Conservation (phyloP, 1,139 yeast genomes). For the Lodderomyces oxycetoniae region DNA sequence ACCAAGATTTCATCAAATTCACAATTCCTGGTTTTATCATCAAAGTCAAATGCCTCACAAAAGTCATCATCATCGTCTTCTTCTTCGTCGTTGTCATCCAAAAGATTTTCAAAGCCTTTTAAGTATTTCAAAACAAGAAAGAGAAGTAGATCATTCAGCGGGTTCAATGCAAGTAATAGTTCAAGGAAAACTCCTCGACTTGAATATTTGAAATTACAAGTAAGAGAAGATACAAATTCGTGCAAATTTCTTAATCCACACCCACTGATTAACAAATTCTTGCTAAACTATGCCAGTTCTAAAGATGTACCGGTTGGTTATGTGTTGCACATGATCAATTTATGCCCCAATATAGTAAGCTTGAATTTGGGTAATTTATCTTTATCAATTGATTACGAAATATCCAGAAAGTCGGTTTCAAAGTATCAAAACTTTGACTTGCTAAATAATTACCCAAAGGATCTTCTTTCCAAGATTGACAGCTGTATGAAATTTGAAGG, state of each 20-base stretch:
- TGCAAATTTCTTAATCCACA: slow-evolving; percentile 26
- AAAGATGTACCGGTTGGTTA: slow-evolving; percentile 70
- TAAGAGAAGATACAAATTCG: slow-evolving; percentile 6
- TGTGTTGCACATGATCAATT: slow-evolving; percentile 51
- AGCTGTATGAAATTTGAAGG: slow-evolving; percentile 18
- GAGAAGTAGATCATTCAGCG: slow-evolving; percentile 15
- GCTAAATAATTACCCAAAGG: slow-evolving; percentile 35
- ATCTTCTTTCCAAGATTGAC: slow-evolving; percentile 22
- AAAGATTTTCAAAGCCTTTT: slow-evolving; percentile 22
- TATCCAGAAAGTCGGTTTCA: slow-evolving; percentile 28
- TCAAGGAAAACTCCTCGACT: slow-evolving; percentile 12
- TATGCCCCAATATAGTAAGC: slow-evolving; percentile 52
- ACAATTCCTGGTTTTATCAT: slow-evolving; percentile 17
- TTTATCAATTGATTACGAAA: slow-evolving; percentile 55
- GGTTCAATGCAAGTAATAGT: slow-evolving; percentile 1
- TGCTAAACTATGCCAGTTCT: slow-evolving; percentile 52
- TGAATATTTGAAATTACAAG: slow-evolving; percentile 12
- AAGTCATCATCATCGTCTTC: slow-evolving; percentile 17
- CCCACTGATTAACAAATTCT: slow-evolving; percentile 56
- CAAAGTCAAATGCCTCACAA: slow-evolving; percentile 18
- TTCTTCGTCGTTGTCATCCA: slow-evolving; percentile 16
- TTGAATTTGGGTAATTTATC: slow-evolving; percentile 53
- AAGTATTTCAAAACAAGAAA: slow-evolving; percentile 24
- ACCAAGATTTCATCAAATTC: slow-evolving; percentile 23
- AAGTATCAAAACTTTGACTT: slow-evolving; percentile 40